These are phyloP conservation scores for Hemisphaericaspora subhashii DNA, from an alignment of 1,139 yeast species.

Conservation along the genomic window DNA sequence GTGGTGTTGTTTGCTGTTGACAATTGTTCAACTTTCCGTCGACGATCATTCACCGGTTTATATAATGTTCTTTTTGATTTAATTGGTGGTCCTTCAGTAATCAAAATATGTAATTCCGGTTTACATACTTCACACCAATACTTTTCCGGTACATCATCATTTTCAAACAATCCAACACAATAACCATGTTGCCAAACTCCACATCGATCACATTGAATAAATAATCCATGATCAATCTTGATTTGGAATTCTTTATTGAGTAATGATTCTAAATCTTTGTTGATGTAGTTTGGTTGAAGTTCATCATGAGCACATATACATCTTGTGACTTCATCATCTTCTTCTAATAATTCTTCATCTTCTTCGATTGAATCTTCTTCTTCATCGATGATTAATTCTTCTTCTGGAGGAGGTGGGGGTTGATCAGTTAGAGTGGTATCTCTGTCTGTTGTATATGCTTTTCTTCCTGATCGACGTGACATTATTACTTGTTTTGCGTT, in stretches of 20 bases:
- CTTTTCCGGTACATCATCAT: constrained; percentile 81
- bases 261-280: constrained; percentile 40
- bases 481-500: constrained; percentile 16
- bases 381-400: constrained; percentile 1
- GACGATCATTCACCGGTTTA: constrained; percentile 46
- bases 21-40: constrained; percentile 44
- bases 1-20: neutral
- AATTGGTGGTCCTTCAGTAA: constrained; percentile 27
- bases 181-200: constrained; percentile 97
- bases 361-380: constrained; percentile 9
- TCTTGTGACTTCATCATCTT: constrained; percentile 76
- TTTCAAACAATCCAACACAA: constrained; percentile 81
- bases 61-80: constrained; percentile 40
- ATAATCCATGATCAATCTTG: constrained; percentile 72
- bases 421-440: neutral
- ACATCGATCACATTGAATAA: constrained; percentile 89
- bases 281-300: constrained; percentile 41
- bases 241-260: constrained; percentile 57
- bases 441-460: constrained; percentile 5
- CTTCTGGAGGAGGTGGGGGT: constrained; percentile 1
- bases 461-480: constrained; percentile 35
- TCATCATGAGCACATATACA: constrained; percentile 86
- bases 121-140: constrained; percentile 92
- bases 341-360: constrained; percentile 23
- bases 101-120: constrained; percentile 71